Conservation (phyloP, 768 basidiomycete species). For the Boletus edulis region DNA sequence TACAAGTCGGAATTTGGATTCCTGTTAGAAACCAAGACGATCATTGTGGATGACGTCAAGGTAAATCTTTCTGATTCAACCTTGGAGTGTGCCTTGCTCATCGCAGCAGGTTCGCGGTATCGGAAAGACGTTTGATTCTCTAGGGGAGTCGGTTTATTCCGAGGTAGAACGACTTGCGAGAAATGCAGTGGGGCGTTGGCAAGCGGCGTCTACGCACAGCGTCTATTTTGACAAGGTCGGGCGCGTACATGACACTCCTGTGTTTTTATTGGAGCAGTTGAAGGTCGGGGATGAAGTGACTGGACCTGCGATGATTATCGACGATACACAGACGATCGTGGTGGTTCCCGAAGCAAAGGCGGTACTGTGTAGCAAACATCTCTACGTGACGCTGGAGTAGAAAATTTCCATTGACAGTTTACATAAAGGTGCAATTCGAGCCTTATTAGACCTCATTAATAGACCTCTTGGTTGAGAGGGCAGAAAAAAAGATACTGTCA, state of each 20-base stretch:
- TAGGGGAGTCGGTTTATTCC: conserved; percentile 75
- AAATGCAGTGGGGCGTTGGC: conserved; percentile 35
- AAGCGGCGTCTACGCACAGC: conserved; percentile 53
- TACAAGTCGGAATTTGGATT: conserved; percentile 93
- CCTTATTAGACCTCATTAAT: background rate
- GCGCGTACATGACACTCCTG: conserved; percentile 74
- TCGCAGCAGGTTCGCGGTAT: conserved; percentile 71
- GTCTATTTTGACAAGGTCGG: conserved; percentile 85
- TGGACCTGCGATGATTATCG: conserved; percentile 94
- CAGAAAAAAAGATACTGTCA: background rate
- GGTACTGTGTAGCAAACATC: conserved; percentile 64
- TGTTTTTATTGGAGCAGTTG: conserved; percentile 68
- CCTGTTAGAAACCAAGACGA: conserved; percentile 74
- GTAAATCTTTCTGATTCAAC: conserved; percentile 31
- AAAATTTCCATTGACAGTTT: background rate
- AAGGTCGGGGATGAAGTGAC: conserved; percentile 66
- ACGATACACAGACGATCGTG: conserved; percentile 94
- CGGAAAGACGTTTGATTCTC: conserved; percentile 83
- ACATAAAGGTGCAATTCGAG: background rate
- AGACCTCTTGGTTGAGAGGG: background rate
- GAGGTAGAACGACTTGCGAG: conserved; percentile 60
- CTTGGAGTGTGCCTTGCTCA: background rate
- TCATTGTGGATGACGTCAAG: conserved; percentile 93
- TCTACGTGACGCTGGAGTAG: conserved; percentile 50
- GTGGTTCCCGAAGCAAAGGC: conserved; percentile 72